Percentiles rank a stretch among this genome's conserved stretches.
Evolutionary conservation across 2,329 filamentous ascomycete species (phyloP).

Genomic region (Daldinia sp.): DNA sequence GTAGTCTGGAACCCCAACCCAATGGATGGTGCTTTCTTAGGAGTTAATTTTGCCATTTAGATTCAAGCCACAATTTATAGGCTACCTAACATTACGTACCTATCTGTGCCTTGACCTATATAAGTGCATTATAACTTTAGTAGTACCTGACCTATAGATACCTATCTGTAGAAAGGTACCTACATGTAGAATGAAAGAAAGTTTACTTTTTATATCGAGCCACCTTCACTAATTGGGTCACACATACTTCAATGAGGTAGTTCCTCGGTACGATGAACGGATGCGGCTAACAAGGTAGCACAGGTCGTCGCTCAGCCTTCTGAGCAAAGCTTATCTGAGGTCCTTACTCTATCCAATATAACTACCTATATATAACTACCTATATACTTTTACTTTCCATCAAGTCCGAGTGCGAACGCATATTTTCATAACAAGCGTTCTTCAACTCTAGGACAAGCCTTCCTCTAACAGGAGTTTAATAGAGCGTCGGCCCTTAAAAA

Average conservation of each 20-base stretch:
- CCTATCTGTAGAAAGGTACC: not conserved
- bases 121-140: too few species aligned
- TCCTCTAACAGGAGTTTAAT: not conserved
- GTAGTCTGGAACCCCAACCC: not conserved
- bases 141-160: not conserved
- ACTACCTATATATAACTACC: too few species aligned
- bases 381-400: too few species aligned
- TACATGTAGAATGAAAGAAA: not conserved
- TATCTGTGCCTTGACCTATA: too few species aligned
- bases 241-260: not conserved
- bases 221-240: not conserved
- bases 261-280: too few species aligned
- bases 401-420: not conserved
- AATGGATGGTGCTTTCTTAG: not conserved
- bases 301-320: not conserved
- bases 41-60: not conserved
- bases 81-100: too few species aligned
- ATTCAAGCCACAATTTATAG: not conserved
- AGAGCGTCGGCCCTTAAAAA: not conserved
- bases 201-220: not conserved
- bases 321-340: not conserved
- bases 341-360: not conserved
- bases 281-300: not conserved
- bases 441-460: not conserved
- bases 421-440: not conserved